Evolutionary conservation across 768 basidiomycete species (phyloP).

Genomic region (Suillus hirtellus): DNA sequence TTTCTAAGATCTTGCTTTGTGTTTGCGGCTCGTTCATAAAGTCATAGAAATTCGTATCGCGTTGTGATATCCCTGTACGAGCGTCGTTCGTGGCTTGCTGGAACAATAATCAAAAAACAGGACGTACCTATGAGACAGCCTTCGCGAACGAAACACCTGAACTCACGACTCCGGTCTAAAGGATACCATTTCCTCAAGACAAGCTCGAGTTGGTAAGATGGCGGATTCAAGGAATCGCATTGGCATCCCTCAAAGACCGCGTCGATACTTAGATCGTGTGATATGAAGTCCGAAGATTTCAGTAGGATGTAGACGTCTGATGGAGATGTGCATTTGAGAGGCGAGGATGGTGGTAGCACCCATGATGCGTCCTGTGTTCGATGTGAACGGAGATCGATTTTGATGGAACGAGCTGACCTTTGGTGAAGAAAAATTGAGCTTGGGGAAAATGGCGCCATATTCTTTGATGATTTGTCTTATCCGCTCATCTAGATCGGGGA

Average conservation of each 20-base stretch:
- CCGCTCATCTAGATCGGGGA: constrained; percentile 76
- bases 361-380: constrained; percentile 36
- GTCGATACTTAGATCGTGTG: constrained; percentile 26
- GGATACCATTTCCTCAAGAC: constrained; percentile 90
- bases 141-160: constrained; percentile 46
- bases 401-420: constrained; percentile 49
- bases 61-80: constrained; percentile 75
- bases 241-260: constrained; percentile 71
- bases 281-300: no score
- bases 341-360: no score
- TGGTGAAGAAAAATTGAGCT: constrained; percentile 93
- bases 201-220: constrained; percentile 70
- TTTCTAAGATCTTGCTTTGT: constrained; percentile 48
- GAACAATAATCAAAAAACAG: constrained; percentile 7
- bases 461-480: constrained; percentile 63
- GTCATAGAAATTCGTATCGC: constrained; percentile 87
- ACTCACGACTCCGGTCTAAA: constrained; percentile 79
- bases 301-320: no score
- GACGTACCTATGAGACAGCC: constrained; percentile 11
- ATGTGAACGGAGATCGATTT: not conserved
- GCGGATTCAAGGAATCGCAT: constrained; percentile 7
- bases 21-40: constrained; percentile 70
- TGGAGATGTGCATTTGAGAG: no score
- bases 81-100: not conserved
- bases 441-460: constrained; percentile 89